Conservation (phyloP, 116 monocot species). For the Papilionanthe hybrid region DNA sequence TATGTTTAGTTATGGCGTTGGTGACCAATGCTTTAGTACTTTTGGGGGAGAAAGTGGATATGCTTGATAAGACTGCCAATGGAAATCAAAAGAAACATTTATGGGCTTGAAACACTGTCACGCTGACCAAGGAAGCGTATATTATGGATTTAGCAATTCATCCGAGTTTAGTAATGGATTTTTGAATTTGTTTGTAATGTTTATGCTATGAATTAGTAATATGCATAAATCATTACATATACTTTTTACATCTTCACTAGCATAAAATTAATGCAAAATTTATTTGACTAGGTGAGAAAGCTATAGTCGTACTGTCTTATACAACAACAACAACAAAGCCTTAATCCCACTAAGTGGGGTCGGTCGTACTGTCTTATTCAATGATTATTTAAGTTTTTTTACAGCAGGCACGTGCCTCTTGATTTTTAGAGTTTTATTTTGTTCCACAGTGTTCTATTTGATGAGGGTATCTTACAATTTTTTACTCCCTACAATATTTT, state of each 20-base stretch:
- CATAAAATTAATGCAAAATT: background rate
- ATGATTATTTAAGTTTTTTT: background rate
- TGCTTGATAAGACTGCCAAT: no score
- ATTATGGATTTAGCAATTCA: background rate
- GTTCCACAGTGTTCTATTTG: background rate
- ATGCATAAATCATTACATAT: background rate
- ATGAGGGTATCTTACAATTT: background rate
- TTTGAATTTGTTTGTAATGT: background rate
- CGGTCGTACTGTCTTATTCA: background rate
- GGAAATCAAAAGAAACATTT: no score
- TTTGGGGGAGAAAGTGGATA: no score
- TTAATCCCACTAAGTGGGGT: no score
- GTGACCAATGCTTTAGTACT: no score
- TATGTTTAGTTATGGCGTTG: no score
- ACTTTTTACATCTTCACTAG: background rate
- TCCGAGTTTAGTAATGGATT: background rate
- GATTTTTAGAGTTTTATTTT: background rate
- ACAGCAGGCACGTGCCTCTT: background rate
- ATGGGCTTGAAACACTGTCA: no score
- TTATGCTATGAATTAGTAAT: background rate
- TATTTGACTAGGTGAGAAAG: background rate
- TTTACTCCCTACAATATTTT: background rate
- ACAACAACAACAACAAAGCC: no score
- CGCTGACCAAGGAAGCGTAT: background rate
- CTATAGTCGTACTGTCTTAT: background rate